Percentiles rank a stretch among this genome's conserved stretches.
phyloP scores from a whole-genome alignment of 2,329 filamentous ascomycete species.

The Diplodia sapinea region DNA sequence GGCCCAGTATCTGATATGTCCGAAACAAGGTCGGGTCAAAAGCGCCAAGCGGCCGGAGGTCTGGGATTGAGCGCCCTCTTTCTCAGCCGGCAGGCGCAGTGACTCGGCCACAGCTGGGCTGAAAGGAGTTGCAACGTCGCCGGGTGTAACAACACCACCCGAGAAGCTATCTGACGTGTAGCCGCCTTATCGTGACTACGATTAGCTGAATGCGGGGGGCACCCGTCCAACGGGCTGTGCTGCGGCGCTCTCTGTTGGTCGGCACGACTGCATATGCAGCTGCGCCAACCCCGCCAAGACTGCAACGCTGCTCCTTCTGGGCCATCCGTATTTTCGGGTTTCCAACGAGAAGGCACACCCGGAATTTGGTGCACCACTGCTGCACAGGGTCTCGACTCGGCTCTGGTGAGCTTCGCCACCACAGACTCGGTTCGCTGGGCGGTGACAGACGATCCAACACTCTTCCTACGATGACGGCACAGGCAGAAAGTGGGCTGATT shows the following conservation, averaged over 20 bases:
- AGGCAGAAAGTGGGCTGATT: too few species aligned
- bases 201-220: neutral
- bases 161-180: neutral
- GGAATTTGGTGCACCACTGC: neutral
- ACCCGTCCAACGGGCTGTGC: neutral
- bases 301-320: neutral
- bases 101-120: neutral
- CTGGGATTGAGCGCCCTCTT: conserved; percentile 6
- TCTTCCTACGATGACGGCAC: too few species aligned
- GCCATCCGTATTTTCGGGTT: neutral
- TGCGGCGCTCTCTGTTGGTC: neutral
- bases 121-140: neutral
- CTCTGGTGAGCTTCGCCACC: conserved; percentile 11
- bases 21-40: neutral
- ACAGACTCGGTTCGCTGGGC: neutral
- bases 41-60: neutral
- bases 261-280: neutral
- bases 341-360: neutral
- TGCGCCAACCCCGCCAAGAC: neutral
- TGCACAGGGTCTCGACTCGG: conserved; percentile 8
- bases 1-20: neutral
- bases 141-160: neutral
- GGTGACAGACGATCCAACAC: too few species aligned
- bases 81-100: conserved; percentile 1
- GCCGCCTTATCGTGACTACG: neutral